A percentile compares a stretch with the other conserved stretches of the same genome.
Evolutionary conservation across 164 flowering plant species (phyloP).

Genomic region (Kalanchoe fedtschenkoi): DNA sequence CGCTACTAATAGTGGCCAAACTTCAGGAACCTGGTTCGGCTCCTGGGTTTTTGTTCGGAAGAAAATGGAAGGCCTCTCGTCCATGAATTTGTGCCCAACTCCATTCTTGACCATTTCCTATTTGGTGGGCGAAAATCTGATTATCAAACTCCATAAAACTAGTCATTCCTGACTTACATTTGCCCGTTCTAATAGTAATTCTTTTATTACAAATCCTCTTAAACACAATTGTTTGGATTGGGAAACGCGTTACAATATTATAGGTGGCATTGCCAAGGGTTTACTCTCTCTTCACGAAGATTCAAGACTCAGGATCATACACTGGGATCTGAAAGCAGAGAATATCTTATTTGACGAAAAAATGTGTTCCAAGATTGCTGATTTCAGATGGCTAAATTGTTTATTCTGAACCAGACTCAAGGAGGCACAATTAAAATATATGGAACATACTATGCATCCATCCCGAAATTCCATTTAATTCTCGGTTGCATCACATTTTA

Average conservation of each 20-base stretch:
- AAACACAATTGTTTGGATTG: not conserved
- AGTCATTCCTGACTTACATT: not conserved
- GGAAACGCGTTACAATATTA: not conserved
- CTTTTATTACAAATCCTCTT: not conserved
- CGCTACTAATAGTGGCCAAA: not conserved
- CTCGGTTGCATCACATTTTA: too few relatives aligned
- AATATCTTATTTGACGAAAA: not conserved
- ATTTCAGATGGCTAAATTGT: not conserved
- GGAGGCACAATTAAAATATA: not conserved
- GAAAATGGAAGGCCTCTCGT: not conserved
- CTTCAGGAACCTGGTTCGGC: not conserved
- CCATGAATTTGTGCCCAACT: not conserved
- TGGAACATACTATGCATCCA: not conserved
- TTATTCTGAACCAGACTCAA: not conserved
- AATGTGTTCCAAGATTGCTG: not conserved
- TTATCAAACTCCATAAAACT: not conserved
- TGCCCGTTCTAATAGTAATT: not conserved
- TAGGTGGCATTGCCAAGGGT: slow-evolving; percentile 9
- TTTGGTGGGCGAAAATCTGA: not conserved
- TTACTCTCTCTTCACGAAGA: not conserved
- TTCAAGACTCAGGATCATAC: not conserved
- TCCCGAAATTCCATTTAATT: not conserved
- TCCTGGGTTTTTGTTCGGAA: not conserved
- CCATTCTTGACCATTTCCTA: not conserved
- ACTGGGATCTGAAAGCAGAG: not conserved